Evolutionary conservation across 768 basidiomycete species (phyloP), one percentile per base, ranked within the genome.

Genomic region (Boletus rubroflammeus): DNA sequence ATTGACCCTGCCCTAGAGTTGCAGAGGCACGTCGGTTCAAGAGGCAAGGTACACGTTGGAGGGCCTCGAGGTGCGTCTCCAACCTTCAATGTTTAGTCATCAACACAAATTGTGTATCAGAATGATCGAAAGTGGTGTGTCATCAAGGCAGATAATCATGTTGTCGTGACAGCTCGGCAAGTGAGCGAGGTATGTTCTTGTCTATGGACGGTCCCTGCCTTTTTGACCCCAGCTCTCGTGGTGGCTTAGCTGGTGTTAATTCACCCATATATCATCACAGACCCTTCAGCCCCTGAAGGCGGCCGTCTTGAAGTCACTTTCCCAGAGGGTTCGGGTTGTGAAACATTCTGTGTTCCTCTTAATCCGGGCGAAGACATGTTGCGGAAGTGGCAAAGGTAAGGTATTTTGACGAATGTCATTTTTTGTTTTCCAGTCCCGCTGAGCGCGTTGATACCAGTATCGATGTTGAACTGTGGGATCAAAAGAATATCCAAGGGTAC

Each of bases 121-220:
- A 76, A 85, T 64, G 89, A 91, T 62, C 78, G 89, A 57, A 76
- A 72, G 67, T 89, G 87, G 81, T 84, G 81, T 57, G 77, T 90
- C 62, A 75, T 88, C 46, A 84, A 85, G 58, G 77, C 77, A 3
- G 70, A 73, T 9, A 80, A 75, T 6, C 72, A 81, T 41, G 62
- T 64, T 5, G 76, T 88, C 23, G 72, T 91, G 40, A 92, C 89
- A 2, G 89, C 88, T 6, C 79, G 89, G 47, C 80, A 84, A 51
- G 68, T 81, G 32, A 58, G 80, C 25, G 83, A 84, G 77, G 88
- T 82, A 62, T 23, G 58, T 43, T 26, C 21, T 10, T 2, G 32
- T 42, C 31, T 19, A 6, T 46, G 5, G 26, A n/a, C 15, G 14
- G 25, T 45, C 11, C 23, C 38, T 34, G 7, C 31, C 41, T 26